Evolutionary conservation across 2,329 filamentous ascomycete species (phyloP).

Genomic region (Zymoseptoria pseudotritici): DNA sequence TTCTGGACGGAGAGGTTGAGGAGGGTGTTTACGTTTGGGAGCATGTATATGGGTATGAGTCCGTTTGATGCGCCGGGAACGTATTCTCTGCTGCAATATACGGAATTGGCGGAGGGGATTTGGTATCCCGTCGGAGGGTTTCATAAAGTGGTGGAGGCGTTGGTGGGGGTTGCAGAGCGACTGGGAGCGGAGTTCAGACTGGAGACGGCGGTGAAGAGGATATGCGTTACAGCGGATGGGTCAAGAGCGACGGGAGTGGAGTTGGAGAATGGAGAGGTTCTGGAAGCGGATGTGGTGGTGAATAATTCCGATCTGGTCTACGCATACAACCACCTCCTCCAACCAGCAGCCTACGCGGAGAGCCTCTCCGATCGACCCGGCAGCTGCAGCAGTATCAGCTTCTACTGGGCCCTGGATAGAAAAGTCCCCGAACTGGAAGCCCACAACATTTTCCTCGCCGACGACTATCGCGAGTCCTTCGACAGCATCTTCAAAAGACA

Average conservation of each 20-base stretch:
- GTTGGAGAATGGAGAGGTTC: slow-evolving; percentile 50
- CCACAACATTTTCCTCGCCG: slow-evolving; percentile 72
- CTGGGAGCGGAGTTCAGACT: slow-evolving; percentile 58
- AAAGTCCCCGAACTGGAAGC: slow-evolving; percentile 56
- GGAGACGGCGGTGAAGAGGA: slow-evolving; percentile 48
- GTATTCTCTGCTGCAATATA: slow-evolving; percentile 67
- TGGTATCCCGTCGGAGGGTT: slow-evolving; percentile 69
- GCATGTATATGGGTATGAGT: slow-evolving; percentile 78
- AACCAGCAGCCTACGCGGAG: slow-evolving; percentile 33
- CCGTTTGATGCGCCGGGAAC: slow-evolving; percentile 70
- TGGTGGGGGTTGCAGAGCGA: slow-evolving; percentile 56
- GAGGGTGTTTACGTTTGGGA: slow-evolving; percentile 67
- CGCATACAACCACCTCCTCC: slow-evolving; percentile 62
- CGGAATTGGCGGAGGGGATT: slow-evolving; percentile 67
- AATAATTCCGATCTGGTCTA: slow-evolving; percentile 70
- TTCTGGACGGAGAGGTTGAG: slow-evolving; percentile 63
- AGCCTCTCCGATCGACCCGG: slow-evolving; percentile 45
- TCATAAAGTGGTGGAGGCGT: slow-evolving; percentile 52
- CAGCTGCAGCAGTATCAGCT: slow-evolving; percentile 67
- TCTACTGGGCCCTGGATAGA: slow-evolving; percentile 63
- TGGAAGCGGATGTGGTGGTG: slow-evolving; percentile 59
- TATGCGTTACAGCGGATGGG: slow-evolving; percentile 48
- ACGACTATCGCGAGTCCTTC: slow-evolving; percentile 65
- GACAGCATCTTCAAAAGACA: slow-evolving; percentile 68
- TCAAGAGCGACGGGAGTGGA: slow-evolving; percentile 51